These are phyloP conservation scores for Gonium pectorale DNA, from an alignment of 139 green algal genomes.

Conservation along the genomic window DNA sequence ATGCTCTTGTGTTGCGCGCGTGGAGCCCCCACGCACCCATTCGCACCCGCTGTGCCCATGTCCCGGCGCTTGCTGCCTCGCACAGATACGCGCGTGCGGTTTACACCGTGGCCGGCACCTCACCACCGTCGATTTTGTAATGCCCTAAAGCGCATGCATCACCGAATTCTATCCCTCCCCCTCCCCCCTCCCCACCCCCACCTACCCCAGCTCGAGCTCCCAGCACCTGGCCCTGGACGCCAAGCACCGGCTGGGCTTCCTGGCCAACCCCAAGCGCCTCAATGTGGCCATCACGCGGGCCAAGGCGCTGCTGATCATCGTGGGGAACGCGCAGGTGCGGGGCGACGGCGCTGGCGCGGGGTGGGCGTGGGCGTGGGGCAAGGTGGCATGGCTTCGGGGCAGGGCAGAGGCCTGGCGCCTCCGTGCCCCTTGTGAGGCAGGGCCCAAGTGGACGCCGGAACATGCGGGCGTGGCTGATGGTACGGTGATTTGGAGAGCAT, in stretches of 20 bases:
- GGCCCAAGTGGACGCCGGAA: background rate
- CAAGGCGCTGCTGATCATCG: slow-evolving; percentile 70
- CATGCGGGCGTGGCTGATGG: background rate
- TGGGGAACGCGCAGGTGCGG: slow-evolving; percentile 54
- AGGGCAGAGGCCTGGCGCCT: too few species aligned
- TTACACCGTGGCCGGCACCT: too few species aligned
- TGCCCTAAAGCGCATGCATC: too few species aligned
- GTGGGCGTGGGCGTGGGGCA: background rate
- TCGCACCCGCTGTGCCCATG: too few species aligned
- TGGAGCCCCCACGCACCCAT: too few species aligned
- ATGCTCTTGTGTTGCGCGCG: too few species aligned
- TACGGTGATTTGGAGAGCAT: background rate
- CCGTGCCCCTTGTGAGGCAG: too few species aligned
- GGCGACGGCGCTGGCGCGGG: background rate
- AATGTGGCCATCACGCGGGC: slow-evolving; percentile 93
- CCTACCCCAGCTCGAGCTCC: background rate
- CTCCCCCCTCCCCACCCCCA: background rate
- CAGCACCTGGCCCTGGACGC: slow-evolving; percentile 31
- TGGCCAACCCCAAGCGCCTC: slow-evolving; percentile 88
- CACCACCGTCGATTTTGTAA: too few species aligned
- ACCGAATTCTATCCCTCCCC: too few species aligned
- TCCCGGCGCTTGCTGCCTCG: too few species aligned
- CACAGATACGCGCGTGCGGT: too few species aligned
- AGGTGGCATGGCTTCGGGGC: background rate
- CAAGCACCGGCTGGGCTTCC: slow-evolving; percentile 75